Evolutionary conservation across 2,329 filamentous ascomycete species (phyloP), one percentile per base, ranked within the genome.

Genomic region (Didymella lethalis): DNA sequence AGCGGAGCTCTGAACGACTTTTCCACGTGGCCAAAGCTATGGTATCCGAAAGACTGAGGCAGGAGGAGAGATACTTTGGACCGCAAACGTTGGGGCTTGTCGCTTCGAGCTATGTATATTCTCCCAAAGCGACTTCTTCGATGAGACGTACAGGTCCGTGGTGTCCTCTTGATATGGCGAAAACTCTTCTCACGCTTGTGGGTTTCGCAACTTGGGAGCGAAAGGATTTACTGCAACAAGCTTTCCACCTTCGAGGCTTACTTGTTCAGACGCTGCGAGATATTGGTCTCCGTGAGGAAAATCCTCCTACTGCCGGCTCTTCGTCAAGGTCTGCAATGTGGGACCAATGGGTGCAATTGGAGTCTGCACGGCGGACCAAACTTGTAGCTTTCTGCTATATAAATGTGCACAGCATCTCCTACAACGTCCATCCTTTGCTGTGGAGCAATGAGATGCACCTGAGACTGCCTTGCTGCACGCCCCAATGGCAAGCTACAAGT

Each of bases 191-290:
- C 2, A 69, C 74, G 8, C 64, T 75, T 7, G 71, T 74, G 3
- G 68, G 67, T 3, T 75, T 68, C 56, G 70, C 69, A 20, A 73
- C 73, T 0, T 75, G 73, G 74, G 72, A 75, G 51, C 60, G 67
- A 6, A 68, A 64, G 43, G 68, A 71, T 14, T 50, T 75, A 10
- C 60, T 75, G 8, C 68, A 72, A 25, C 69, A 75, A 54, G 71
- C 74, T 3, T 70, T 75, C 23, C 66, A 63, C 29, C 61, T 75
- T 7, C 63, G 72, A 51, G 64, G 65, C 7, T 55, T 73, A 2
- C 65, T 74, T 4, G 68, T 74, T 2, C 68, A 71, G 16, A 65
- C 63, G 12, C 59, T 75, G n/a, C 63, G 71, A 18, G 71, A 74
- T 29, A 68, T 66, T 48, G 69, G 71, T 1, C 61, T 73, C 12